Evolutionary conservation across 441 rosid species (phyloP).

Genomic region (Adansonia madagascariensis): DNA sequence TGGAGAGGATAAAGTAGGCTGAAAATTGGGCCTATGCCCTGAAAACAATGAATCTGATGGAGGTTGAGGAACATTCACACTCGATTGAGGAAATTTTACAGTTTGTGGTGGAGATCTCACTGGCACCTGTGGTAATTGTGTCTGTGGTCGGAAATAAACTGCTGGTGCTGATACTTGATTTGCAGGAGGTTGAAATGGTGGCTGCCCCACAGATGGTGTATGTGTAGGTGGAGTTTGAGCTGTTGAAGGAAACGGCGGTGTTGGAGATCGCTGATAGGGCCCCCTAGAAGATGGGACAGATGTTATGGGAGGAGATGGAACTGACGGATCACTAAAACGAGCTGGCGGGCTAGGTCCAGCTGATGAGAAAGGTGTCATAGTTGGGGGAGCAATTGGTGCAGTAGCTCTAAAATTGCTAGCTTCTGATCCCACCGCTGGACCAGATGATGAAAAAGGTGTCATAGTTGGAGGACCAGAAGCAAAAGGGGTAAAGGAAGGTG

Average conservation of each 20-base stretch:
- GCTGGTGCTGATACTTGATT: conserved; percentile 54
- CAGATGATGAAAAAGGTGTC: conserved; percentile 62
- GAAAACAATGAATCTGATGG: conserved; percentile 40
- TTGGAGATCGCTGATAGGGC: conserved; percentile 51
- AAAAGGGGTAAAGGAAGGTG: conserved; percentile 64
- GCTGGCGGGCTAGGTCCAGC: conserved; percentile 51
- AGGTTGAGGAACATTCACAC: conserved; percentile 46
- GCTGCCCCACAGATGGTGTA: conserved; percentile 60
- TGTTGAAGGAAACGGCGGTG: conserved; percentile 53
- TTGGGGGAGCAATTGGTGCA: conserved; percentile 49
- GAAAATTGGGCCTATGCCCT: conserved; percentile 53
- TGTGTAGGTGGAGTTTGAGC: conserved; percentile 57
- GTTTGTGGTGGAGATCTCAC: conserved; percentile 70
- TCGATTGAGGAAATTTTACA: conserved; percentile 43
- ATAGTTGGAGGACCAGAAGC: conserved; percentile 63
- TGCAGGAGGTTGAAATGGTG: conserved; percentile 56
- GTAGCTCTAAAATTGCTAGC: conserved; percentile 61
- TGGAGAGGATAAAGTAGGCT: conserved; percentile 49
- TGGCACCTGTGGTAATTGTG: conserved; percentile 51
- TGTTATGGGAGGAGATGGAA: conserved; percentile 42
- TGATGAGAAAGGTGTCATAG: conserved; percentile 46
- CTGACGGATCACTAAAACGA: conserved; percentile 47
- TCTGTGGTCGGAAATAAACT: conserved; percentile 50
- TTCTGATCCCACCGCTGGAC: conserved; percentile 53
- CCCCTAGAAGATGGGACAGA: conserved; percentile 47